Evolutionary conservation across 2,329 filamentous ascomycete genomes (phyloP).

Genomic region (Ploettnerulaceae sp.): DNA sequence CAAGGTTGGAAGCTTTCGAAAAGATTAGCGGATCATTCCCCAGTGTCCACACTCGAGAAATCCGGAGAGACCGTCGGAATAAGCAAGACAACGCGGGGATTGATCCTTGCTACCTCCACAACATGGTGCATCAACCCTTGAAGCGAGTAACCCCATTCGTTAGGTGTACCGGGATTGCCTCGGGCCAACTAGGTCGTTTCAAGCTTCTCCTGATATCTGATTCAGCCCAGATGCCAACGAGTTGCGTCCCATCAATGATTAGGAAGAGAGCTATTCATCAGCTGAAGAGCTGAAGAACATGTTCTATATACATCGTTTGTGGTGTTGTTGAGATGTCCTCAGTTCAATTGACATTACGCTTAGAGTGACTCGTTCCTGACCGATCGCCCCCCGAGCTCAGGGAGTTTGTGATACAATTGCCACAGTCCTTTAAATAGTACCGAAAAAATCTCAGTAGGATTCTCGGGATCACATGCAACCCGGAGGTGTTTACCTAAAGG

Average conservation of each 20-base stretch:
- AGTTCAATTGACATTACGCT: no score
- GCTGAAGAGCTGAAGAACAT: no score
- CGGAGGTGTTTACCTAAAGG: conserved; percentile 22
- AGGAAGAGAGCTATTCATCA: not conserved
- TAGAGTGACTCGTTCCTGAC: no score
- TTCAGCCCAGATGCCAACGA: conserved; percentile 2
- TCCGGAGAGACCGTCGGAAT: conserved; percentile 4
- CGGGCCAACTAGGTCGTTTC: conserved; percentile 6
- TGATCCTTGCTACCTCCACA: not conserved
- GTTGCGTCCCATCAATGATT: not conserved
- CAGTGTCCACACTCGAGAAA: conserved; percentile 1
- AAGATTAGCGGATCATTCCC: no score
- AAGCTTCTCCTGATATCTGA: conserved; percentile 12
- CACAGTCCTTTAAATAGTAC: no score
- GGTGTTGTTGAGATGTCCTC: no score
- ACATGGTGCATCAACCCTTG: conserved; percentile 1
- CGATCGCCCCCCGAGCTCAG: no score
- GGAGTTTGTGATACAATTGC: no score
- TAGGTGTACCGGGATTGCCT: conserved; percentile 10
- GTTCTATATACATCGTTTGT: no score
- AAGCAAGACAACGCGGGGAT: not conserved
- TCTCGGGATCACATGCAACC: conserved; percentile 21
- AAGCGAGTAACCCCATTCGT: conserved; percentile 7
- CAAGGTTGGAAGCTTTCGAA: no score
- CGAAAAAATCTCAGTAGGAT: not conserved